Conservation (phyloP, 2,329 filamentous ascomycete species). For the Phialophora expanda region DNA sequence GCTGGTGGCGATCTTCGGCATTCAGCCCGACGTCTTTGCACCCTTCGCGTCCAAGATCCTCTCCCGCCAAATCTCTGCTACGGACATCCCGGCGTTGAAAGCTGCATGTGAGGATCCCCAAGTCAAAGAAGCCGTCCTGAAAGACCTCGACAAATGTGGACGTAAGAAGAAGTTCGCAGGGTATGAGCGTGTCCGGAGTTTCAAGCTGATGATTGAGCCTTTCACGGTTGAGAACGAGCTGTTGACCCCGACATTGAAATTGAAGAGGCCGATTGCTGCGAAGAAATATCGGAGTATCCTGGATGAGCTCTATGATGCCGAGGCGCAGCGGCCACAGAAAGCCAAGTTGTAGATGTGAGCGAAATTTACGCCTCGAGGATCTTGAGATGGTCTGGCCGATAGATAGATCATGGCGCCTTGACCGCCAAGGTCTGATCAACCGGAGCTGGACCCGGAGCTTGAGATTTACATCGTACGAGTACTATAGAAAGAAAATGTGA, state of each 20-base stretch:
- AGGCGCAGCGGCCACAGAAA: slow-evolving; percentile 40
- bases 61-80: slow-evolving; percentile 66
- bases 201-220: slow-evolving; percentile 79
- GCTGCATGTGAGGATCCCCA: slow-evolving; percentile 70
- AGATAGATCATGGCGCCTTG: not conserved
- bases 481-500: too few species aligned
- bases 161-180: slow-evolving; percentile 88
- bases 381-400: not conserved
- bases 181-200: slow-evolving; percentile 80
- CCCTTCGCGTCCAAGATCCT: slow-evolving; percentile 78
- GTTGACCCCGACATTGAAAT: slow-evolving; percentile 64
- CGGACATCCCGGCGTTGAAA: slow-evolving; percentile 70
- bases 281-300: slow-evolving; percentile 65
- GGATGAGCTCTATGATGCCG: slow-evolving; percentile 62
- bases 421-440: too few species aligned
- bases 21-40: slow-evolving; percentile 84
- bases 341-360: slow-evolving; percentile 33
- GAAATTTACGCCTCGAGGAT: not conserved
- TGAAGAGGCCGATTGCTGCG: slow-evolving; percentile 71
- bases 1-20: slow-evolving; percentile 84
- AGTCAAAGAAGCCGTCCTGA: slow-evolving; percentile 75
- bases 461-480: too few species aligned
- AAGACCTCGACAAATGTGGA: slow-evolving; percentile 77
- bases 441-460: too few species aligned
- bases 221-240: slow-evolving; percentile 94